These are phyloP conservation scores for Fusarium oligoseptatum DNA, from an alignment of 2,329 filamentous ascomycete genomes.

Conservation along the genomic window DNA sequence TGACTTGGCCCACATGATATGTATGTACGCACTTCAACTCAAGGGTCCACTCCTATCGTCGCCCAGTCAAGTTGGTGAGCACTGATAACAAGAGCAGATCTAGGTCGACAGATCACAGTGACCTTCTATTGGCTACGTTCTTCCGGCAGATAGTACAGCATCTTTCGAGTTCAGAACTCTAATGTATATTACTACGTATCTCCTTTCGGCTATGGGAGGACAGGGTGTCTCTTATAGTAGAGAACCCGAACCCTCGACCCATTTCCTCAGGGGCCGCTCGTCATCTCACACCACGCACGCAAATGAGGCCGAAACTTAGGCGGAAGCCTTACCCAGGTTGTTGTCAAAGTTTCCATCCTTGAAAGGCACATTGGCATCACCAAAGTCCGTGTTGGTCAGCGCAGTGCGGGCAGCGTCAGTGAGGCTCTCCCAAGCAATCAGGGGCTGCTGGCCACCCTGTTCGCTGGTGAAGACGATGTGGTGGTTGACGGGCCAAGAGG, in stretches of 20 bases:
- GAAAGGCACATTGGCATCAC: conserved; percentile 58
- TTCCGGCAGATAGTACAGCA: conserved; percentile 14
- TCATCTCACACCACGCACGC: neutral
- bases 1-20: conserved; percentile 27
- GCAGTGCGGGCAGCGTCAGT: conserved; percentile 53
- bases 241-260: neutral
- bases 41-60: conserved; percentile 23
- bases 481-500: conserved; percentile 52
- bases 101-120: neutral
- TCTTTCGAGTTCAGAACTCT: neutral
- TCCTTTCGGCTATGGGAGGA: neutral
- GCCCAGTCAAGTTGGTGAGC: neutral
- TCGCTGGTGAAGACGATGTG: conserved; percentile 52
- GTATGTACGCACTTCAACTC: conserved; percentile 13
- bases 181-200: neutral
- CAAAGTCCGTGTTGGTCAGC: conserved; percentile 57
- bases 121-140: conserved; percentile 5
- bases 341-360: conserved; percentile 48
- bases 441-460: conserved; percentile 56
- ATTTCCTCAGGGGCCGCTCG: neutral
- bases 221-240: neutral
- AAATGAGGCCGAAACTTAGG: conserved; percentile 14
- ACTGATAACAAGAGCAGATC: neutral
- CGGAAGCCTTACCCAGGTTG: conserved; percentile 38
- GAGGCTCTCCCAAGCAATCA: conserved; percentile 61